Conservation (phyloP, 2,329 filamentous ascomycete species). For the Diaporthe vaccinii region DNA sequence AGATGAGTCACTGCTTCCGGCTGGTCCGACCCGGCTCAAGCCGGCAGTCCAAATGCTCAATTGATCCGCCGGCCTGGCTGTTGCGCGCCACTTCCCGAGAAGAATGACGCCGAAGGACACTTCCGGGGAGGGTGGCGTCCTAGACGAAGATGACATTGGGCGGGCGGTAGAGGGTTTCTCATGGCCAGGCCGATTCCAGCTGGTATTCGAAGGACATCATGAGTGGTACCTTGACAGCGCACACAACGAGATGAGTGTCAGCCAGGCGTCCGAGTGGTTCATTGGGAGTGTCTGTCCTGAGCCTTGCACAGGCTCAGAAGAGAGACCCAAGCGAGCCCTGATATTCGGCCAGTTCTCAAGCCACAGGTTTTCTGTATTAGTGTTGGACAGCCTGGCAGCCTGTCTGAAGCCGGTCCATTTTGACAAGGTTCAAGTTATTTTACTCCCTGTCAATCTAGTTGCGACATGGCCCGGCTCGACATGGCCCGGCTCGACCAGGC, state of each 20-base stretch:
- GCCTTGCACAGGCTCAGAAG: neutral
- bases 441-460: neutral
- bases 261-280: neutral
- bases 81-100: neutral
- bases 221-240: neutral
- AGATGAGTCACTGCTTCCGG: neutral
- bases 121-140: neutral
- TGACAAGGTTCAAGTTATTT: neutral
- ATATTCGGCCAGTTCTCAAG: neutral
- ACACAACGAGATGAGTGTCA: neutral
- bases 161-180: neutral
- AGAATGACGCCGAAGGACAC: fast-evolving
- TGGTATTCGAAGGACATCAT: neutral
- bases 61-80: neutral
- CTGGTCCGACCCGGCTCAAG: neutral
- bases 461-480: neutral
- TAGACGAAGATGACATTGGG: neutral
- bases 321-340: neutral
- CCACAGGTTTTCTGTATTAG: neutral
- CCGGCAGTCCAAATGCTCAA: neutral
- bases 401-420: neutral
- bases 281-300: neutral
- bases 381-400: neutral
- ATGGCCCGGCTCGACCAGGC: neutral
- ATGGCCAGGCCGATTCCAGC: neutral